phyloP scores from a whole-genome alignment of 768 basidiomycete genomes.

The Trametes cinnabarina region DNA sequence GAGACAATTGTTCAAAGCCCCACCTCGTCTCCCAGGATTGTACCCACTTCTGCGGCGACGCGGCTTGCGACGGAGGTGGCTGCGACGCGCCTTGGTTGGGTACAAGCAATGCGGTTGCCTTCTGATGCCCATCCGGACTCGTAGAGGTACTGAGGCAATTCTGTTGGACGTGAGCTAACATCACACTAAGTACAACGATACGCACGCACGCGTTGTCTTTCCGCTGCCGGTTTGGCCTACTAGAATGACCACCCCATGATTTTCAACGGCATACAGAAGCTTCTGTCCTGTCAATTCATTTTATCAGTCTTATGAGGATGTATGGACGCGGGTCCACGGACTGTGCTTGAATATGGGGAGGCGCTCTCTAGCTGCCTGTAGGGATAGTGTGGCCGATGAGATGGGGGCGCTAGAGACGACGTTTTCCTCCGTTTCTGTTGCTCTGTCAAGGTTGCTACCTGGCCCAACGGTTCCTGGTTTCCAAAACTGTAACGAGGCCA shows the following conservation, averaged over 20 bases:
- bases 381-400: constrained; percentile 52
- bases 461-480: constrained; percentile 84
- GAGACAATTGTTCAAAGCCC: constrained; percentile 12
- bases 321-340: constrained; percentile 31
- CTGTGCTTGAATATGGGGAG: constrained; percentile 92
- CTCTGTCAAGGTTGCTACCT: constrained; percentile 85
- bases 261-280: constrained; percentile 82
- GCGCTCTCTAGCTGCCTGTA: constrained; percentile 74
- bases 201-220: constrained; percentile 87
- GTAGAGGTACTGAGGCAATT: constrained; percentile 91
- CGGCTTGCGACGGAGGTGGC: constrained; percentile 92
- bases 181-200: neutral
- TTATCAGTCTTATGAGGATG: neutral
- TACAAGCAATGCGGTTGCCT: constrained; percentile 86
- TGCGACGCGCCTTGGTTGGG: constrained; percentile 89
- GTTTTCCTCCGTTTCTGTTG: constrained; percentile 70
- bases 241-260: constrained; percentile 79
- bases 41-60: constrained; percentile 91
- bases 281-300: constrained; percentile 54
- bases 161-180: constrained; percentile 38
- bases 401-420: constrained; percentile 65
- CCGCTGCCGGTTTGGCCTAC: constrained; percentile 97
- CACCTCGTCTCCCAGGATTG: constrained; percentile 85
- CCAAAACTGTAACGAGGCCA: constrained; percentile 74
- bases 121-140: constrained; percentile 91